Evolutionary conservation across 495 filamentous ascomycete species (phyloP), one percentile per base, ranked within the genome.

Genomic region (Neurospora sp.): DNA sequence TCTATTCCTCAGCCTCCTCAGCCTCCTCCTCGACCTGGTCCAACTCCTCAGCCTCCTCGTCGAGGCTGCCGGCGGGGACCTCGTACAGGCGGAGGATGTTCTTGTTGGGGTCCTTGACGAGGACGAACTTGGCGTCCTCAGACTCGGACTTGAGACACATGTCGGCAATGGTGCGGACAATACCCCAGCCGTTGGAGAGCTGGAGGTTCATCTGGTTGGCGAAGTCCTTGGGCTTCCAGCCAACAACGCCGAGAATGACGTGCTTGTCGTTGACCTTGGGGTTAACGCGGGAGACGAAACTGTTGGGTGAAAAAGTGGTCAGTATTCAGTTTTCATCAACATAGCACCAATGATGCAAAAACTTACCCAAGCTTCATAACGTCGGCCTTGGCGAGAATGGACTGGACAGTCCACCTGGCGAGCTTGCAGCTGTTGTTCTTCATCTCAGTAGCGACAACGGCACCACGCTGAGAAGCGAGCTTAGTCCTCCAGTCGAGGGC

Each of bases 391-490:
- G 96, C 94, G 53, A 99, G 88, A 78, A 98, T 97, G 76, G 90
- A 91, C 86, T 99, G 96, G 70, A 93, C 92, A 22, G 96, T 97
- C 96, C 96, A 99, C 77, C 96, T 86, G 41, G 96, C 96, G 71
- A 99, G 89, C 86, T 99, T 99, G 89, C 92, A 95, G 78, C 89
- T 92, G 87, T 99, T 99, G 88, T 99, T 99, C 91, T 99, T 99
- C 96, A 99, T 99, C 83, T 96, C 96, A n/a, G 96, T 99, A 22
- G 96, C 96, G 18, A 99, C 91, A 39, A 98, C 94, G 38, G 96
- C 96, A 86, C 96, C 96, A 73, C 96, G 90, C 85, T 97, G 94
- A 73, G 91, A 92, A 71, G 90, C 91, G 69, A 99, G 89, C 88
- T 98, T 99, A 72, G 89, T 89, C 78, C 95, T 89, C 96, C 96